Percentiles rank a stretch among this genome's conserved stretches.
Conservation (phyloP, 129 eudicot species). For the Tagetes erecta region DNA sequence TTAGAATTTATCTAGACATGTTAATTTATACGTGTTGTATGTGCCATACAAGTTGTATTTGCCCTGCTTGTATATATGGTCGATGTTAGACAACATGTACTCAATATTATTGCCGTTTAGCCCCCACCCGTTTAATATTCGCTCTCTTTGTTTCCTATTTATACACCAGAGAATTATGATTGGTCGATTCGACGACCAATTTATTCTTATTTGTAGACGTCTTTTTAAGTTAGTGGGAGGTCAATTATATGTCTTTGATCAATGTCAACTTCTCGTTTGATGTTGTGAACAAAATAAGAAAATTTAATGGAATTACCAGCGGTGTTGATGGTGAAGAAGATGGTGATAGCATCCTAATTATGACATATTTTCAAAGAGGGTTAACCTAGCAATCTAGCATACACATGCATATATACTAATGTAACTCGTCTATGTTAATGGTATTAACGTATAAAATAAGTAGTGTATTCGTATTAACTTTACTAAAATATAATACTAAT, state of each 20-base stretch:
- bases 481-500: neutral
- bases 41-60: neutral
- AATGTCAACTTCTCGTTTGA: neutral
- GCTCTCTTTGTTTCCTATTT: neutral
- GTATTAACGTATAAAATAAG: neutral
- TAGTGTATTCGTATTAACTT: neutral
- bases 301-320: neutral
- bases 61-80: neutral
- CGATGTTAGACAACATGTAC: neutral
- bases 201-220: neutral
- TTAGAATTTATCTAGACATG: neutral
- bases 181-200: neutral
- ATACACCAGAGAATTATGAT: neutral
- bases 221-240: neutral
- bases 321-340: constrained; percentile 11
- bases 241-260: neutral
- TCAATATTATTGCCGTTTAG: neutral
- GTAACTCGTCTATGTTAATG: neutral
- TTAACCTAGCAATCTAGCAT: no score
- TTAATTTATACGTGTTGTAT: neutral
- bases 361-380: neutral
- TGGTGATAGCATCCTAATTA: neutral
- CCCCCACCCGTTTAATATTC: neutral
- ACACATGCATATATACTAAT: neutral
- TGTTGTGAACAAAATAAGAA: neutral